Conservation (phyloP, 2,329 filamentous ascomycete species). For the Podosphaera xanthii region DNA sequence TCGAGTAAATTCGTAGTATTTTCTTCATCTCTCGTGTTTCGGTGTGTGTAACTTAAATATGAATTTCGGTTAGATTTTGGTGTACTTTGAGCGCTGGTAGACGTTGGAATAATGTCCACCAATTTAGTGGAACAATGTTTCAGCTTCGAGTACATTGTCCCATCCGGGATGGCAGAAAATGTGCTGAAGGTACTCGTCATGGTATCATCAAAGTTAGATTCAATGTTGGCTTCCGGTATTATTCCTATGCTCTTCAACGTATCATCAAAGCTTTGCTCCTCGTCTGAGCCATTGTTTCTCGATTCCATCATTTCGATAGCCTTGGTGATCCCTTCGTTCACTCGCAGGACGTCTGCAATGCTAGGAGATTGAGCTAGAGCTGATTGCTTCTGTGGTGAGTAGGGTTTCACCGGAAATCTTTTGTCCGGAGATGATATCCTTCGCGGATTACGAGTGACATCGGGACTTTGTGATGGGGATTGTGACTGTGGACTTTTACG, state of each 20-base stretch:
- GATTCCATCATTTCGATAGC: constrained; percentile 43
- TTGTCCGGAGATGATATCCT: constrained; percentile 28
- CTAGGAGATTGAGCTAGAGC: constrained; percentile 8
- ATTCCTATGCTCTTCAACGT: constrained; percentile 13
- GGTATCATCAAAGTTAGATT: constrained; percentile 17
- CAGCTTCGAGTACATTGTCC: constrained; percentile 61
- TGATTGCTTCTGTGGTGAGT: constrained; percentile 16
- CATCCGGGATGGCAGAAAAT: constrained; percentile 73
- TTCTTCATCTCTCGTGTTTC: constrained; percentile 14
- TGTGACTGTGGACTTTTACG: constrained; percentile 13
- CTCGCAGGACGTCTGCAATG: constrained; percentile 28
- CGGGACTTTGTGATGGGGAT: constrained; percentile 8
- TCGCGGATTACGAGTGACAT: constrained; percentile 20
- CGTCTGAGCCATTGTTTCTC: constrained; percentile 12
- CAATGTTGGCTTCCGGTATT: constrained; percentile 16
- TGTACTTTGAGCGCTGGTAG: constrained; percentile 12
- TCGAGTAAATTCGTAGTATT: constrained; percentile 64
- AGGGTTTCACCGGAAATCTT: constrained; percentile 36
- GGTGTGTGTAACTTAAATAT: constrained; percentile 16
- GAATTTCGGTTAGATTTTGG: constrained; percentile 14
- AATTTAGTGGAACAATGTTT: constrained; percentile 39
- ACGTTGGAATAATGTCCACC: constrained; percentile 20
- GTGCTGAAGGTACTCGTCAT: constrained; percentile 35
- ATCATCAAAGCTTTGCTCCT: constrained; percentile 12
- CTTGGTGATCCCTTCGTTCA: constrained; percentile 32